phyloP scores from a whole-genome alignment of 306 rosid species.

The Mimosa bimucronata region DNA sequence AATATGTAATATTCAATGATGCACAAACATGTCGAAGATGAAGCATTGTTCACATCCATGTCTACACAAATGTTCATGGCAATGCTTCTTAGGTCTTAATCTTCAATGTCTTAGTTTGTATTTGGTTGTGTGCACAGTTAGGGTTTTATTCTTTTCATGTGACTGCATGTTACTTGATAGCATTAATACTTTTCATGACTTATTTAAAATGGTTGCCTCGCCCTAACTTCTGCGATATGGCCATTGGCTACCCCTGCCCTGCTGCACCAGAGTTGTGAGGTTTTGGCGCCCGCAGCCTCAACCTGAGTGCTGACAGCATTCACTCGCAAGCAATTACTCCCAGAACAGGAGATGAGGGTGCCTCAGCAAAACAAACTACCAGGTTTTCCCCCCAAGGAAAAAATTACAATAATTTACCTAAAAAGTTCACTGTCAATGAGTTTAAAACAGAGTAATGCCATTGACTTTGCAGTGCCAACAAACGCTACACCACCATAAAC shows the following conservation, averaged over 20 bases:
- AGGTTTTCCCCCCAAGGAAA: not conserved
- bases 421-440: conserved; percentile 1
- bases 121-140: conserved; percentile 2
- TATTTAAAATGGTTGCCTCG: not conserved
- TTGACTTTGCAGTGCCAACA: conserved; percentile 27
- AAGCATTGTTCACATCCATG: not conserved
- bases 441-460: not conserved
- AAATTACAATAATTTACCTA: conserved; percentile 21
- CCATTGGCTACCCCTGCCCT: not conserved
- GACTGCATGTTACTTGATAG: not conserved
- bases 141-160: not conserved
- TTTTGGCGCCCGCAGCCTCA: not conserved
- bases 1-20: not conserved
- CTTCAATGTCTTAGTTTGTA: not conserved
- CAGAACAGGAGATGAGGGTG: conserved; percentile 4
- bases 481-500: conserved; percentile 16
- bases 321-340: conserved; percentile 2
- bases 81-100: not conserved
- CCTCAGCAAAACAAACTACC: conserved; percentile 27
- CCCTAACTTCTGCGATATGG: not conserved
- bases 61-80: not conserved
- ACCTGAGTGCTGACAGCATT: not conserved
- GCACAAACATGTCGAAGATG: not conserved
- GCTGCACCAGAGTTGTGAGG: not conserved
- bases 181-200: not conserved